Evolutionary conservation across 2,329 filamentous ascomycete species (phyloP), one percentile per base, ranked within the genome.

Genomic region (Eurotiales sp.): DNA sequence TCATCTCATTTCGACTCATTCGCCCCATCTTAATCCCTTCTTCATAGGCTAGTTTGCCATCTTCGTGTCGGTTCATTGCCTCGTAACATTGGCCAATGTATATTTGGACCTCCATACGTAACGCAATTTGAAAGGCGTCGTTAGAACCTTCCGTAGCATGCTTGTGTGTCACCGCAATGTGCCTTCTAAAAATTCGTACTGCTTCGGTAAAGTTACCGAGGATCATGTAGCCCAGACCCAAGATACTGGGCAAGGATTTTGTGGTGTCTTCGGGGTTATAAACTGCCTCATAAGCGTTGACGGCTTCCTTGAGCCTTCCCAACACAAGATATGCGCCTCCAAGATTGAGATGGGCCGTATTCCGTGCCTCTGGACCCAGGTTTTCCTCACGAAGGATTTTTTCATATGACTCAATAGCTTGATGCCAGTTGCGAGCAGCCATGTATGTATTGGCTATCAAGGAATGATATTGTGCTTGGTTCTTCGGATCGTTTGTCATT

Each of bases 211-310:
- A 45, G 19, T 45, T n/a, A 30, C 29, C 19, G 15, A 8, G n/a
- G 32, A 45, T 45, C 14, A 45, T 30, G 23, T 45, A 45, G 23
- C 42, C 42, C 42, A 45, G 11, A 32, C 25, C 42, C 4, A 45
- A 19, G 4, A 19, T 21, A 21, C 15, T 15, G 11, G 42, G 42
- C 12, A 45, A 45, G n/a, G n/a, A n/a, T 12, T 6, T 25, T 19
- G 15, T 45, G 15, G 23, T 11, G 12, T 45, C 25, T 19, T 17
- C 25, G 10, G 14, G 14, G 17, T 45, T n/a, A 19, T 32, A 15
- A n/a, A n/a, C n/a, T 46, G 32, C 23, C 15, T 34, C 27, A 17
- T 21, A 32, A 21, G 29, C 27, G 19, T 25, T 29, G 4, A 12
- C 14, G 29, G 43, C 27, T 21, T 46, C 29, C n/a, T 34, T 29